Evolutionary conservation across 345 rosid species (phyloP), one percentile per base, ranked within the genome.

Genomic region (Murraya paniculata): DNA sequence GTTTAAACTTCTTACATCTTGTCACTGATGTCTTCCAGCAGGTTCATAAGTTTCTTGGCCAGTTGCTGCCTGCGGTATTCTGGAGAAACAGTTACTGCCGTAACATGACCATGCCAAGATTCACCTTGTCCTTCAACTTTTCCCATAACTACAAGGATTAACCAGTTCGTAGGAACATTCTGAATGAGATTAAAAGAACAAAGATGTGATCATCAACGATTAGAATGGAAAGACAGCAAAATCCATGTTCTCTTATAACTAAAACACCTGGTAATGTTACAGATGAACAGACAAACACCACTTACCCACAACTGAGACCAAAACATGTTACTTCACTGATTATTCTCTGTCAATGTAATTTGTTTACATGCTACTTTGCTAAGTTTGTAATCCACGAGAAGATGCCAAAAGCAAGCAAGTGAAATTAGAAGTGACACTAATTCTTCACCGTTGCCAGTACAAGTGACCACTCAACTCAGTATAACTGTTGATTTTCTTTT

Each of bases 81-180:
- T 36, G 94, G 85, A 25, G 98, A 89, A 38, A 94, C 98, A 28
- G 99, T 94, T 36, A 94, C 98, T 3, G 98, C 99, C 21, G 98
- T 97, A 22, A 94, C 98, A 80, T 91, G 99, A 57, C 99, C 98
- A 75, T 97, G 98, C 98, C 98, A 97, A 8, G 97, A 94, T 82
- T 94, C 98, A 71, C 98, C 99, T 35, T 93, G 98, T 70, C 98
- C 99, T 89, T 94, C 98, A 28, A 93, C 96, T 79, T 97, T 94
- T 45, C 98, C 98, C 98, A 97, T 94, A 64, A 93, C 98, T 91
- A 87, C 76, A 82, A 73, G 31, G 77, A 82, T 70, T 70, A 14
- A 48, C 10, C 67, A 68, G 7, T 24, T 24, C 1, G 56, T 25
- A 65, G 59, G 31, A 66, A 18, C 48, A 28, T 28, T 28, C 31